Conservation (phyloP, 768 basidiomycete species). For the Hirschioporus abietinus region DNA sequence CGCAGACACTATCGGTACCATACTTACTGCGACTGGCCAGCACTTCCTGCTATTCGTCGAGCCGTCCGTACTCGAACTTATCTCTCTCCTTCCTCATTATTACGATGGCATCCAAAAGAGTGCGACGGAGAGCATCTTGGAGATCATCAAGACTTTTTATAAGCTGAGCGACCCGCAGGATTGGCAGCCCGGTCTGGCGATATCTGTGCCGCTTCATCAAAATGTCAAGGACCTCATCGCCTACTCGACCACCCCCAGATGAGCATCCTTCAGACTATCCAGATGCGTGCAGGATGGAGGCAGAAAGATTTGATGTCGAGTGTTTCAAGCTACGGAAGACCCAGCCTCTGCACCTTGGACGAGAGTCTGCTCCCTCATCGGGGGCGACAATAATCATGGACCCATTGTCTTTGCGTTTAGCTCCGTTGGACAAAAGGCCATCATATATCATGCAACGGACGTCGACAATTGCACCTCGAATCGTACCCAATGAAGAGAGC, state of each 20-base stretch:
- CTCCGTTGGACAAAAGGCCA: conserved; percentile 35
- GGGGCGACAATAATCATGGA: conserved; percentile 29
- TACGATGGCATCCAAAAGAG: too few relatives aligned
- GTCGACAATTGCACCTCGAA: conserved; percentile 40
- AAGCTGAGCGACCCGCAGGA: too few relatives aligned
- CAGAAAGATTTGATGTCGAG: conserved; percentile 70
- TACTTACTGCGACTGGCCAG: too few relatives aligned
- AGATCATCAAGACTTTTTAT: too few relatives aligned
- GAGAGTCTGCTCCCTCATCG: conserved; percentile 27
- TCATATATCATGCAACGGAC: conserved; percentile 37
- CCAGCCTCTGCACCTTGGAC: conserved; percentile 17
- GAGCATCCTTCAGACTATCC: conserved; percentile 30
- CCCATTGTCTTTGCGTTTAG: conserved; percentile 28
- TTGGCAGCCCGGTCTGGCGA: too few relatives aligned
- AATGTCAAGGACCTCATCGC: too few relatives aligned
- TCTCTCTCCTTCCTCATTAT: too few relatives aligned
- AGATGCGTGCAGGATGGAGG: conserved; percentile 45
- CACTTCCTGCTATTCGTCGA: too few relatives aligned
- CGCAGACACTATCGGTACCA: too few relatives aligned
- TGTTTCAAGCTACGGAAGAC: conserved; percentile 53
- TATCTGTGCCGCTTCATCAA: too few relatives aligned
- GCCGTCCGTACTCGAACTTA: too few relatives aligned
- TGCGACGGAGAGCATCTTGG: too few relatives aligned
- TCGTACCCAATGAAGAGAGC: conserved; percentile 69
- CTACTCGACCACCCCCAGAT: conserved; percentile 25